phyloP scores from a whole-genome alignment of 176 grass and related monocot species.

The Zizania latifolia region DNA sequence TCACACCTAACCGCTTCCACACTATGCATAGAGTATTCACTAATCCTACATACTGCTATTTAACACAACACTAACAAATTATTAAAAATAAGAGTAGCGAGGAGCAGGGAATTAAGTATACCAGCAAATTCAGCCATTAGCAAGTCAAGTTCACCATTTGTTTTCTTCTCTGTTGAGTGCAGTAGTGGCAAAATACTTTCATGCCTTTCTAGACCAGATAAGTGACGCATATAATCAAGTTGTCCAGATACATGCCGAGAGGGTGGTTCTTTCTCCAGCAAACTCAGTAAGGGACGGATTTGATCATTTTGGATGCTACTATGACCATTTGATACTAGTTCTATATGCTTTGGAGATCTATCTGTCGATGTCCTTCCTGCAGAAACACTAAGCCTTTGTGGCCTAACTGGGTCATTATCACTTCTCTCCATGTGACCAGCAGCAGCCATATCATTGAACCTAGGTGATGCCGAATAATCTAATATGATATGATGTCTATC shows the following conservation, averaged over 20 bases:
- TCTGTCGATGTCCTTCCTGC: constrained; percentile 77
- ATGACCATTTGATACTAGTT: constrained; percentile 66
- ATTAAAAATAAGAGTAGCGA: background rate
- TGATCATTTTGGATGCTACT: constrained; percentile 58
- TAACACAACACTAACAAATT: background rate
- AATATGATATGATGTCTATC: constrained; percentile 48
- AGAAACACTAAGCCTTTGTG: constrained; percentile 54
- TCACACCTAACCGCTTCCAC: background rate
- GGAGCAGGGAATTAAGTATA: constrained; percentile 34
- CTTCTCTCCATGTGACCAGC: constrained; percentile 51
- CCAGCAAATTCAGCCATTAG: constrained; percentile 88
- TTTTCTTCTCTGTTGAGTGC: constrained; percentile 81
- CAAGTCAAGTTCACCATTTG: constrained; percentile 88
- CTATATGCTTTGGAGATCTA: constrained; percentile 73
- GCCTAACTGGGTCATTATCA: constrained; percentile 51
- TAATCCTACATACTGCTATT: background rate
- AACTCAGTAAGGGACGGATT: constrained; percentile 79
- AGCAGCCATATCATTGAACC: constrained; percentile 45
- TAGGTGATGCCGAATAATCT: constrained; percentile 55
- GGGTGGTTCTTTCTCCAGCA: constrained; percentile 93
- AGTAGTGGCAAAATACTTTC: constrained; percentile 95
- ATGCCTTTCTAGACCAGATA: constrained; percentile 91
- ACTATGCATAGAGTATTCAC: background rate
- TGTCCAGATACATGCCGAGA: constrained; percentile 96
- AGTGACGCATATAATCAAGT: constrained; percentile 74